Conservation (phyloP, 371 early-diverging fungal genomes). For the Saksenaea vasiformis region DNA sequence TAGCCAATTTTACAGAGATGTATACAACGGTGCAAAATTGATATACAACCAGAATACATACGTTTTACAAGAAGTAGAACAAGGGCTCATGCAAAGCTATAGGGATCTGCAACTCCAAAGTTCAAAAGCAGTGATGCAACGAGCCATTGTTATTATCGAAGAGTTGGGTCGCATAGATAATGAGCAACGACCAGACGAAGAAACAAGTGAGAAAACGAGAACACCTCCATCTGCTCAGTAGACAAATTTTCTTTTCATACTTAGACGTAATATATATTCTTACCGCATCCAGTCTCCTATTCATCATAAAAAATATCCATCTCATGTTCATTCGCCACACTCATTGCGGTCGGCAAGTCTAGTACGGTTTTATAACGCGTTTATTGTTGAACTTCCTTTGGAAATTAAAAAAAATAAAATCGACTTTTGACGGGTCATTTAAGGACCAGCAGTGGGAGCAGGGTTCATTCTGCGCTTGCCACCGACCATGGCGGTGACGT, state of each 20-base stretch:
- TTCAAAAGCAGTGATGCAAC: neutral
- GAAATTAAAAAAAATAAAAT: too few species aligned
- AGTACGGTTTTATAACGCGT: too few species aligned
- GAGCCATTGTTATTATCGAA: neutral
- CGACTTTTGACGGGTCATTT: constrained; percentile 11
- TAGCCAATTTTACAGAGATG: neutral
- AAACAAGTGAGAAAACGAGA: neutral
- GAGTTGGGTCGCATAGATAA: neutral
- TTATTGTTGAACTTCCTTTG: too few species aligned
- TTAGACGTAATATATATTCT: neutral
- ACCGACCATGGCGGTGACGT: constrained; percentile 82
- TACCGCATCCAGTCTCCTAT: neutral
- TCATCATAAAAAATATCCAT: neutral
- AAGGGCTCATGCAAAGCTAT: neutral
- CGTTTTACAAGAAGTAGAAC: neutral
- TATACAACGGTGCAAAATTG: neutral
- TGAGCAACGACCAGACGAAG: neutral
- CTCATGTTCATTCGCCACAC: too few species aligned
- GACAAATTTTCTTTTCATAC: neutral
- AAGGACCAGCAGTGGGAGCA: constrained; percentile 62
- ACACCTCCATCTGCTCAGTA: constrained; percentile 1
- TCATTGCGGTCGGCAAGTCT: too few species aligned
- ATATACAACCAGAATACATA: neutral
- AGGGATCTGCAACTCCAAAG: neutral
- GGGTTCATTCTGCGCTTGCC: constrained; percentile 92